Percentiles rank a stretch among this genome's conserved stretches.
Conservation (phyloP, 371 early-diverging fungal species). For the Mucor piriformis region DNA sequence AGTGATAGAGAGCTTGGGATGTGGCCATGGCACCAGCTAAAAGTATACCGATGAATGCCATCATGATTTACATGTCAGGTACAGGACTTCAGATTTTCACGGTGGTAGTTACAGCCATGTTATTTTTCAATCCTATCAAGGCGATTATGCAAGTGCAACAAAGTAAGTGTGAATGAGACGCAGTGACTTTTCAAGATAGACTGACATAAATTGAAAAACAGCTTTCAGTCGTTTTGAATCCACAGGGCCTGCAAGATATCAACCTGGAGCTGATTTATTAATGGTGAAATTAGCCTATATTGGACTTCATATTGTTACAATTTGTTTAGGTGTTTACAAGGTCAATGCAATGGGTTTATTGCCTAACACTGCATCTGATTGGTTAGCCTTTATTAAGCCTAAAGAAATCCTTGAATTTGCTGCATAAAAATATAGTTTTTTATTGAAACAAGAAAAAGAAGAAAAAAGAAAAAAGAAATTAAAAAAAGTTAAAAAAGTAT, state of each 20-base stretch:
- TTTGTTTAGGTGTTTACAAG: conserved; percentile 90
- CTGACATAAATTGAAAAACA: conserved; percentile 11
- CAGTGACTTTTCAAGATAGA: background rate
- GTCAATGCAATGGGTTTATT: conserved; percentile 92
- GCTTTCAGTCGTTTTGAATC: conserved; percentile 73
- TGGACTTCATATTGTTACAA: conserved; percentile 74
- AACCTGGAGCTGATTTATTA: conserved; percentile 55
- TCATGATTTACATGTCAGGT: conserved; percentile 99
- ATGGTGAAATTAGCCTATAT: conserved; percentile 83
- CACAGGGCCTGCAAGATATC: conserved; percentile 42
- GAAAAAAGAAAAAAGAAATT: conserved; percentile 5
- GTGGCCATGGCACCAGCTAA: conserved; percentile 91
- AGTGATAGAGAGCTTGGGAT: conserved; percentile 94
- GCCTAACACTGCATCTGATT: conserved; percentile 93
- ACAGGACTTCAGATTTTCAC: conserved; percentile 94
- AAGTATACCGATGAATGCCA: conserved; percentile 93
- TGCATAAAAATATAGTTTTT: conserved; percentile 12
- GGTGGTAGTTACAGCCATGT: conserved; percentile 95
- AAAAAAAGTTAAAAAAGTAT: conserved; percentile 1
- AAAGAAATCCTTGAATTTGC: conserved; percentile 54
- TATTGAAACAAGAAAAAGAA: conserved; percentile 1
- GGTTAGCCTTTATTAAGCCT: conserved; percentile 91
- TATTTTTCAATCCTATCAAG: conserved; percentile 85
- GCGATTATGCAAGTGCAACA: conserved; percentile 75
- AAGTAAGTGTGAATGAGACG: no score